Percentiles rank a stretch among this genome's conserved stretches.
These are phyloP conservation scores for Tolypocladium amazonense DNA, from an alignment of 2,329 filamentous ascomycete genomes.

Conservation along the genomic window DNA sequence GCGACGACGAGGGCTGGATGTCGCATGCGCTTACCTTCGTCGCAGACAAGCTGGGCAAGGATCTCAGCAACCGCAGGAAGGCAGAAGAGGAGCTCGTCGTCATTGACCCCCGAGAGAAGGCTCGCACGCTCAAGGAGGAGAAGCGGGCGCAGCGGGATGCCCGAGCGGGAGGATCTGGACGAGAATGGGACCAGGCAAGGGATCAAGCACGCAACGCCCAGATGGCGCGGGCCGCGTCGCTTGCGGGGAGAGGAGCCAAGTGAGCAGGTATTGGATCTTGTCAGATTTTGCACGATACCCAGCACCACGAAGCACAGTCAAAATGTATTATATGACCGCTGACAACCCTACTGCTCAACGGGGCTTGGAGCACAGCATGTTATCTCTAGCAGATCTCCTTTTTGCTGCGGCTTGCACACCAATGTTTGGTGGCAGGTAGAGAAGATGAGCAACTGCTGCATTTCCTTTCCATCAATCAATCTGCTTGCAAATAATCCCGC, in stretches of 20 bases:
- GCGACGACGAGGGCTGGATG: slow-evolving; percentile 69
- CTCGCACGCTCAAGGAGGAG: slow-evolving; percentile 58
- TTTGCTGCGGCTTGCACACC: neutral
- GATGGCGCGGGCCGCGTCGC: slow-evolving; percentile 39
- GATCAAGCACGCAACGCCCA: slow-evolving; percentile 44
- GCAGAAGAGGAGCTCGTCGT: slow-evolving; percentile 86
- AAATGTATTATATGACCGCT: neutral
- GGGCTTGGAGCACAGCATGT: neutral
- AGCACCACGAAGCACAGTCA: neutral
- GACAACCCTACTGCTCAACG: neutral
- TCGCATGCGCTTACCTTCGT: slow-evolving; percentile 75
- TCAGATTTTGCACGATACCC: neutral
- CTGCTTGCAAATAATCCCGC: neutral
- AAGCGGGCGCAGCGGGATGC: slow-evolving; percentile 49
- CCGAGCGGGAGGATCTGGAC: slow-evolving; percentile 39
- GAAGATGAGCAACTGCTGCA: neutral
- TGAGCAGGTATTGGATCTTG: slow-evolving; percentile 17
- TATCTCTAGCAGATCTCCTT: neutral
- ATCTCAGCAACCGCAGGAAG: slow-evolving; percentile 80
- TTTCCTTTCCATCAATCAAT: neutral
- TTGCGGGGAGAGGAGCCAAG: slow-evolving; percentile 46
- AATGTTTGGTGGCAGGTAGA: neutral
- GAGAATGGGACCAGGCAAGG: slow-evolving; percentile 41
- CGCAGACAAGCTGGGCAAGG: slow-evolving; percentile 84
- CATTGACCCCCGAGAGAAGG: slow-evolving; percentile 83